Evolutionary conservation across 23 red algal species (phyloP).

Genomic region (Gracilaria caudata): DNA sequence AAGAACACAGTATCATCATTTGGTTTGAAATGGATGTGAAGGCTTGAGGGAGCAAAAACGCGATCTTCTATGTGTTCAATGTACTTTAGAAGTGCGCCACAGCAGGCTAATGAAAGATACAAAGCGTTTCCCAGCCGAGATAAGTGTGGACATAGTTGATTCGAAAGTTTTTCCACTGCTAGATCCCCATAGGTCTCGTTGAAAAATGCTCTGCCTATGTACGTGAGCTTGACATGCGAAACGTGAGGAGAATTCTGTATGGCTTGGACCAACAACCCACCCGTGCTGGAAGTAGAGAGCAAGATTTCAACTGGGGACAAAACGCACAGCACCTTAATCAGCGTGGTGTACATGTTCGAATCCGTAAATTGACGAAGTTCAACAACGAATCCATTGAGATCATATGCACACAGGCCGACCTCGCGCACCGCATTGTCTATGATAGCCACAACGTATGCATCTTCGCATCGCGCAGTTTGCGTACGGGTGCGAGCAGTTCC

Average conservation of each 20-base stretch:
- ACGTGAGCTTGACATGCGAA: conserved; percentile 56
- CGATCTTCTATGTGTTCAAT: conserved; percentile 71
- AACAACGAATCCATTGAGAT: conserved; percentile 76
- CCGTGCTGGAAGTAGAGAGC: conserved; percentile 48
- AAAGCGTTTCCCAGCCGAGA: conserved; percentile 44
- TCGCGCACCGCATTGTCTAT: conserved; percentile 84
- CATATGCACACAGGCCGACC: conserved; percentile 85
- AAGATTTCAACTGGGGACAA: conserved; percentile 78
- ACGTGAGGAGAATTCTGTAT: conserved; percentile 50
- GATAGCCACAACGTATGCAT: conserved; percentile 76
- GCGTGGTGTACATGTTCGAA: conserved; percentile 71
- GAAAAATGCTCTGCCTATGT: conserved; percentile 73
- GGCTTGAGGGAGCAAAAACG: conserved; percentile 60
- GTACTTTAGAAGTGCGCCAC: conserved; percentile 83
- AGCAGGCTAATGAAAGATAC: conserved; percentile 82
- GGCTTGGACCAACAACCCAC: conserved; percentile 59
- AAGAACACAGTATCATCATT: conserved; percentile 86
- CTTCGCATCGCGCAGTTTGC: conserved; percentile 36
- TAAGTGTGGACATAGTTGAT: conserved; percentile 51
- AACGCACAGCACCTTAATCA: conserved; percentile 68
- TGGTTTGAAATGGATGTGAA: conserved; percentile 69
- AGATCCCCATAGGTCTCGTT: conserved; percentile 81
- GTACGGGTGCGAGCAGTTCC: conserved; percentile 44
- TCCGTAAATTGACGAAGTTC: conserved; percentile 86
- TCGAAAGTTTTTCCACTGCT: conserved; percentile 59